Percentiles rank a stretch among this genome's conserved stretches.
Conservation (phyloP, 2,329 filamentous ascomycete species). For the Aspergillus novoparasiticus region DNA sequence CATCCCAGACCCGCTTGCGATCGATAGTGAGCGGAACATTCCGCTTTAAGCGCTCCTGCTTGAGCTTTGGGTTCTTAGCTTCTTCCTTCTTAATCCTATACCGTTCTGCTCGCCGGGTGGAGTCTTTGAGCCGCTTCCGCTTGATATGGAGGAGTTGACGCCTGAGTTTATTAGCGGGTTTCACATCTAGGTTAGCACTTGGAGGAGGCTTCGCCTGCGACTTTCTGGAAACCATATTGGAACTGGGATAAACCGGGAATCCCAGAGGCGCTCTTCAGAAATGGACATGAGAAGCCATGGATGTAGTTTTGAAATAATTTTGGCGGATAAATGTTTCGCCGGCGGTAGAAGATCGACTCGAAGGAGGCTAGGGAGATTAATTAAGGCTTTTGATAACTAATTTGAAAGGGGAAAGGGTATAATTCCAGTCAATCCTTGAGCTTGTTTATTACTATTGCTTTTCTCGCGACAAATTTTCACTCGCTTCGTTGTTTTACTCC, state of each 20-base stretch:
- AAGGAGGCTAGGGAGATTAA: background rate
- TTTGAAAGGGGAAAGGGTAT: conserved; percentile 14
- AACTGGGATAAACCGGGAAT: conserved; percentile 24
- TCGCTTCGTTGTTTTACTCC: conserved; percentile 8
- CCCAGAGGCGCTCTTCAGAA: background rate
- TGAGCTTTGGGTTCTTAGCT: conserved; percentile 75
- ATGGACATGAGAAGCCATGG: background rate
- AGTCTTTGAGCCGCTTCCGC: conserved; percentile 75
- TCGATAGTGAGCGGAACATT: conserved; percentile 84
- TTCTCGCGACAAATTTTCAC: background rate
- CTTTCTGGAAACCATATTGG: conserved; percentile 54
- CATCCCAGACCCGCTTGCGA: conserved; percentile 87
- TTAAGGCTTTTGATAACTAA: background rate
- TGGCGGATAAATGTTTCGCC: conserved; percentile 29
- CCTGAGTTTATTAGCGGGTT: conserved; percentile 74
- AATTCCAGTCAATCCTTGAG: conserved; percentile 11
- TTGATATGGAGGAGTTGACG: conserved; percentile 77
- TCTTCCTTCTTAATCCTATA: conserved; percentile 83
- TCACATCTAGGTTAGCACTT: conserved; percentile 53
- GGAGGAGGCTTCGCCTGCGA: conserved; percentile 45
- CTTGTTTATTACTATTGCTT: conserved; percentile 9
- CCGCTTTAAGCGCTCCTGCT: conserved; percentile 70
- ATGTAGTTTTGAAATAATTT: conserved; percentile 19
- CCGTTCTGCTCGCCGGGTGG: conserved; percentile 73
- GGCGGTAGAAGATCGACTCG: background rate